Percentiles rank a stretch among this genome's conserved stretches.
These are phyloP conservation scores for Penicillium ucsense DNA, from an alignment of 495 filamentous ascomycete species.

Conservation along the genomic window DNA sequence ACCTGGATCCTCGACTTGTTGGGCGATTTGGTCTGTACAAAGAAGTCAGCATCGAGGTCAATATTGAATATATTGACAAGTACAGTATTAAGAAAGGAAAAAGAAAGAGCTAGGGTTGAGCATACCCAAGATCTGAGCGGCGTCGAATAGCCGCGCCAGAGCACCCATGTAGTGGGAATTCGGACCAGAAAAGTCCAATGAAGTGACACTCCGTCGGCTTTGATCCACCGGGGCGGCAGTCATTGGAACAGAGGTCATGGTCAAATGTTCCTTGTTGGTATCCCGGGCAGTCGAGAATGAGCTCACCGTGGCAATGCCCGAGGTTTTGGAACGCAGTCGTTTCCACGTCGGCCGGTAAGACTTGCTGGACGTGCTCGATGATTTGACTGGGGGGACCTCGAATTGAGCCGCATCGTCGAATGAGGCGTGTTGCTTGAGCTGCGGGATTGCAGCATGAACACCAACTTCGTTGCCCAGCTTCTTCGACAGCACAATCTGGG, in stretches of 20 bases:
- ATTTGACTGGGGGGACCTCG: conserved; percentile 38
- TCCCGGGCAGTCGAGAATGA: conserved; percentile 30
- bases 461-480: conserved; percentile 90
- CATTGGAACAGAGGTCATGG: conserved; percentile 75
- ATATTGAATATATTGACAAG: too few species aligned
- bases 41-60: conserved; percentile 8
- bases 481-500: conserved; percentile 63
- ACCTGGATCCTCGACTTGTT: conserved; percentile 89
- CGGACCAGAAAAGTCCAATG: conserved; percentile 66
- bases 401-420: conserved; percentile 30
- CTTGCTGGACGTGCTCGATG: conserved; percentile 52
- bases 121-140: conserved; percentile 87
- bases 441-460: conserved; percentile 51
- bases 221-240: conserved; percentile 52
- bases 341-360: conserved; percentile 67
- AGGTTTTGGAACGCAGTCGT: conserved; percentile 82
- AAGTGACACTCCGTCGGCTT: conserved; percentile 57
- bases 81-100: neutral
- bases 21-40: conserved; percentile 78
- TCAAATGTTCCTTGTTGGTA: conserved; percentile 47
- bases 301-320: conserved; percentile 38
- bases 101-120: conserved; percentile 4
- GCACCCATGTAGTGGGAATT: conserved; percentile 86
- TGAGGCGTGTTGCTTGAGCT: conserved; percentile 57
- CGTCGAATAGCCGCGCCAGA: conserved; percentile 86